phyloP scores from a whole-genome alignment of 2,329 filamentous ascomycete genomes.

The Macrophomina phaseolina region DNA sequence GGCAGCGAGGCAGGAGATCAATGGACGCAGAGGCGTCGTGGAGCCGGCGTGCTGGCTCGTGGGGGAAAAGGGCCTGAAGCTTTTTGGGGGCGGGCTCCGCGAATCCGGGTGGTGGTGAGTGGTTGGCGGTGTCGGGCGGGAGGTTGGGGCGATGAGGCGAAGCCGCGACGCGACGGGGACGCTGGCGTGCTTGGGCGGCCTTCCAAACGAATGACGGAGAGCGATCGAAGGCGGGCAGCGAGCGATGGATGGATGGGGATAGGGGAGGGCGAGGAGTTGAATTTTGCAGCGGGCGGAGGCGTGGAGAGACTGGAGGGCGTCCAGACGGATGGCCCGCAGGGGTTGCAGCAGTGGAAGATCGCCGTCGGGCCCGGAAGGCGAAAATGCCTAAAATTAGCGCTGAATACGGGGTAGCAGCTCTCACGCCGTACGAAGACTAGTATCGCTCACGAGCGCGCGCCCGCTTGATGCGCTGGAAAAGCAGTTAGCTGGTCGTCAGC shows the following conservation, averaged over 20 bases:
- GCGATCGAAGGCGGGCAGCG: slow-evolving; percentile 16
- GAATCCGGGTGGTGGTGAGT: slow-evolving; percentile 2
- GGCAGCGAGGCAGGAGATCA: slow-evolving; percentile 5
- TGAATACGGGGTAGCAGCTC: slow-evolving; percentile 16
- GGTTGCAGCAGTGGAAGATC: slow-evolving; percentile 22
- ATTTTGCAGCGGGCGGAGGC: background rate
- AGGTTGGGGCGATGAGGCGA: slow-evolving; percentile 8
- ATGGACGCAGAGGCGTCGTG: slow-evolving; percentile 20
- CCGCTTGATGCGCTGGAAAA: background rate
- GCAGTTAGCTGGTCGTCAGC: too few relatives aligned
- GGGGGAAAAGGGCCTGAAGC: background rate
- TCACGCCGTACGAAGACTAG: background rate
- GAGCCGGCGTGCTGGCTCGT: slow-evolving; percentile 1
- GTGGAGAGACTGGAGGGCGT: slow-evolving; percentile 8
- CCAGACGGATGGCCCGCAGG: slow-evolving; percentile 20
- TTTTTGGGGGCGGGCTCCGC: slow-evolving; percentile 9
- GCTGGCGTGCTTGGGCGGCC: background rate
- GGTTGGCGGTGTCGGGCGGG: slow-evolving; percentile 11
- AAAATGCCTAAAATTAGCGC: slow-evolving; percentile 25
- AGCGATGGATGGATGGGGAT: slow-evolving; percentile 10
- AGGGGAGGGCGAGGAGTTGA: slow-evolving; percentile 4
- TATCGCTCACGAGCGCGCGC: slow-evolving; percentile 14
- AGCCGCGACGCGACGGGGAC: slow-evolving; percentile 16
- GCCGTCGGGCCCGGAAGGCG: slow-evolving; percentile 24
- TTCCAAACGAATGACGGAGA: slow-evolving; percentile 25